Evolutionary conservation across 352 stramenopile genomes (phyloP).

Genomic region (Nothophytophthora sp.): DNA sequence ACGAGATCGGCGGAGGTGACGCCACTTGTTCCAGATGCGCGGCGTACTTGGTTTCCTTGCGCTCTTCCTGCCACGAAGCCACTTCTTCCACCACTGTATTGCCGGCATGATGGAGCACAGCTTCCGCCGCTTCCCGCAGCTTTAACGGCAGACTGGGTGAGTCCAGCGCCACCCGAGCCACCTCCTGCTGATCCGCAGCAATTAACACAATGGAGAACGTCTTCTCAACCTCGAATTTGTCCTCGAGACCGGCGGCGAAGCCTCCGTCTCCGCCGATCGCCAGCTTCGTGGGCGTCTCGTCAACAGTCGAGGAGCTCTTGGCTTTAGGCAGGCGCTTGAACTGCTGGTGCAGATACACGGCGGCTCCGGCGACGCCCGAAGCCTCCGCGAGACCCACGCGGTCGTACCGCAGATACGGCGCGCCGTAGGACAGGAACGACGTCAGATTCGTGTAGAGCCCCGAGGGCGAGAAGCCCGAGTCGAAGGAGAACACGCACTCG

Average conservation of each 20-base stretch:
- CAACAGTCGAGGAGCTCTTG: not conserved
- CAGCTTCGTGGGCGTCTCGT: conserved; percentile 85
- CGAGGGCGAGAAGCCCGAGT: conserved; percentile 71
- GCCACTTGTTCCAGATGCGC: conserved; percentile 70
- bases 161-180: conserved; percentile 33
- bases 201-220: conserved; percentile 82
- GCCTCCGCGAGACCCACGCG: conserved; percentile 17
- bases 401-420: conserved; percentile 65
- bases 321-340: conserved; percentile 41
- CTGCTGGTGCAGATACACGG: conserved; percentile 83
- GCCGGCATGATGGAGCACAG: conserved; percentile 73
- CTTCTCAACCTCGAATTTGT: conserved; percentile 90
- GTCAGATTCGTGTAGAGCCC: conserved; percentile 93
- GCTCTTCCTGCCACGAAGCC: conserved; percentile 80
- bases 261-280: conserved; percentile 96
- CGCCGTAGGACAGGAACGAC: conserved; percentile 93
- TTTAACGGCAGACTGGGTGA: conserved; percentile 38
- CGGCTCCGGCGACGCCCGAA: conserved; percentile 18
- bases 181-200: conserved; percentile 35
- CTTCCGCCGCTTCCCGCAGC: conserved; percentile 57
- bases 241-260: conserved; percentile 86
- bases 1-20: conserved; percentile 61
- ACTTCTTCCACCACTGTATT: conserved; percentile 82
- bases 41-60: conserved; percentile 78
- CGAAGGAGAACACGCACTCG: conserved; percentile 98